Evolutionary conservation across 169 alveolate genomes (phyloP).

Genomic region (Plasmodium falciparum): DNA sequence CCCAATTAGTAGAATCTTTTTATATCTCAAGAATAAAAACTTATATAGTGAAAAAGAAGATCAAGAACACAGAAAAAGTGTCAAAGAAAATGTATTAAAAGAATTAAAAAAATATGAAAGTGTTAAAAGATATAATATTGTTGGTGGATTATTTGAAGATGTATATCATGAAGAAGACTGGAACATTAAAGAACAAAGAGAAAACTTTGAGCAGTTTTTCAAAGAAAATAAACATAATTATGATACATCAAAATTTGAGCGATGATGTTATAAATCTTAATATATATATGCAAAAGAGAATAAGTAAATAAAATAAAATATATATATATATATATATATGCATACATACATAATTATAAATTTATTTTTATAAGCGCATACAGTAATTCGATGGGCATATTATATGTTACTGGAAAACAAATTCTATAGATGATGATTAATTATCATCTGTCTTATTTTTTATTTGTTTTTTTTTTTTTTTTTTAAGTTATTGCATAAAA

Average conservation of each 20-base stretch:
- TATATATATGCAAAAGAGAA: too few species aligned
- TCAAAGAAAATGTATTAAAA: constrained; percentile 85
- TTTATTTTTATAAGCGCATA: too few species aligned
- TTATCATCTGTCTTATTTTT: too few species aligned
- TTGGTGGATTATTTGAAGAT: constrained; percentile 90
- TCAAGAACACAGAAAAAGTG: constrained; percentile 80
- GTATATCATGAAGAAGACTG: constrained; percentile 91
- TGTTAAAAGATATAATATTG: constrained; percentile 78
- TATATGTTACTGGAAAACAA: too few species aligned
- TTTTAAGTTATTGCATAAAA: too few species aligned
- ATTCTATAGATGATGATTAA: too few species aligned
- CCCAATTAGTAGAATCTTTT: constrained; percentile 85
- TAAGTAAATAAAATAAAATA: too few species aligned
- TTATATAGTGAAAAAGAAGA: constrained; percentile 84
- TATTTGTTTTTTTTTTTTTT: too few species aligned
- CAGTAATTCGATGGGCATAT: too few species aligned
- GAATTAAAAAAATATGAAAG: constrained; percentile 83
- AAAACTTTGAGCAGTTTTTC: constrained; percentile 51
- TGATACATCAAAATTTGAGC: constrained; percentile 61
- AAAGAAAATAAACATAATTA: constrained; percentile 41
- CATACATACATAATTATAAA: too few species aligned
- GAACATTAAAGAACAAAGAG: constrained; percentile 80
- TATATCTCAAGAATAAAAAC: constrained; percentile 79
- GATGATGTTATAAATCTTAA: too few species aligned
- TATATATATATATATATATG: too few species aligned